Conservation (phyloP, 257 asterid species). For the Penstemon barbatus region DNA sequence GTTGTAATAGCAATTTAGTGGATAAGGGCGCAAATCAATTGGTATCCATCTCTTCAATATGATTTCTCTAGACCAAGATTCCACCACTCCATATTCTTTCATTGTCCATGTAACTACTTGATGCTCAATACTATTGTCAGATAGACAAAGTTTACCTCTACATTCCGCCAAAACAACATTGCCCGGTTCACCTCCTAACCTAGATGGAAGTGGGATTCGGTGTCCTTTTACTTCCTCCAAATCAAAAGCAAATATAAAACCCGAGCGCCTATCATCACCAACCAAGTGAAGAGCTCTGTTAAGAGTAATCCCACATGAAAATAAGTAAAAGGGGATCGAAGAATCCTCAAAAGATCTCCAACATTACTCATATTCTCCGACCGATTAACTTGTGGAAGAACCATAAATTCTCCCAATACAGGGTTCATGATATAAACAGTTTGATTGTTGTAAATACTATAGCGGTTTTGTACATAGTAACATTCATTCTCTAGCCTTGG, state of each 20-base stretch:
- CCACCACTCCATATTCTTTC: conserved; percentile 21
- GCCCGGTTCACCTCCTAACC: background rate
- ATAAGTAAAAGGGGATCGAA: background rate
- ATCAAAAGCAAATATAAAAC: conserved; percentile 22
- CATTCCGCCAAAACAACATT: background rate
- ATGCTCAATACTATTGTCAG: background rate
- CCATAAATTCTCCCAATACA: background rate
- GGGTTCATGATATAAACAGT: conserved; percentile 25
- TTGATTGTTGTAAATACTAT: conserved; percentile 12
- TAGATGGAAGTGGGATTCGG: conserved; percentile 12
- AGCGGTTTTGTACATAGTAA: background rate
- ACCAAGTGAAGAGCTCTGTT: conserved; percentile 21
- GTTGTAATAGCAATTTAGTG: conserved; percentile 1
- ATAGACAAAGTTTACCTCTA: conserved; percentile 15
- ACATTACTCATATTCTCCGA: background rate
- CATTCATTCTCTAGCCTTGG: background rate
- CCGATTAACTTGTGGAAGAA: background rate
- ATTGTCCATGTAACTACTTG: conserved; percentile 22
- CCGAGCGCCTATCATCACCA: background rate
- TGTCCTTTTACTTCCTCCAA: conserved; percentile 18
- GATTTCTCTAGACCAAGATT: conserved; percentile 17
- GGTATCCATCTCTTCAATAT: conserved; percentile 3
- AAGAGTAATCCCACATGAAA: conserved; percentile 17
- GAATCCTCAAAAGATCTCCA: conserved; percentile 25
- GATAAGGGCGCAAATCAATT: background rate